Evolutionary conservation across 257 asterid genomes (phyloP), one percentile per base, ranked within the genome.

Genomic region (Datura wrightii): DNA sequence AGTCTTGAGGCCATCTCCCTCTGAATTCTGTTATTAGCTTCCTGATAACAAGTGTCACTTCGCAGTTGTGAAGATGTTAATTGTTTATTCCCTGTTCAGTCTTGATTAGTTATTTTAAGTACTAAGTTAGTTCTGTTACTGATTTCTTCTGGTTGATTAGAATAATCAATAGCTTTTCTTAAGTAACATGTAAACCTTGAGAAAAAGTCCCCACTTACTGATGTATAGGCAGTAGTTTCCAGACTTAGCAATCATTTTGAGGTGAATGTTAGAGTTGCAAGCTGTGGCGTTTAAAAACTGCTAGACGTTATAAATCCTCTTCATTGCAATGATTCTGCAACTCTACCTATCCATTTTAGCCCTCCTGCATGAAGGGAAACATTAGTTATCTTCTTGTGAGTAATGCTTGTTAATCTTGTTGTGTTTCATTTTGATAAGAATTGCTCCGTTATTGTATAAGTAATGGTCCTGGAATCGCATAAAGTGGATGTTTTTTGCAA

Each of bases 1-100:
- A 52, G 82, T 52, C 34, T 52, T 78, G 46, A 78, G 52, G 63
- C 63, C 24, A 78, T 52, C 82, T 52, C 59, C 82, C 59, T 78
- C 34, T 34, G 48, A 78, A 31, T 78, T 52, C 9, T 52, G 14
- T 78, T 78, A 78, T 78, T 48, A 50, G 62, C 59, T 76, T 76
- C 46, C 44, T 50, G 44, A 46, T 31, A 24, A 24, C 81, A 74
- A 24, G 81, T 76, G 60, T 76, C 81, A 72, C 42, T 46, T 46
- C 18, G 42, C 81, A 78, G 34, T 52, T 31, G 24, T 31, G 63
- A 78, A 78, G 82, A 53, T 34, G 48, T 52, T 78, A 78, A 52
- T 15, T 78, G 46, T 52, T 78, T 78, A 36, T 78, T 74, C 63
- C 31, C 63, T 52, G 31, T 78, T 78, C 65, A 52, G 34, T 78